These are phyloP conservation scores for Septoria petroselini DNA, from an alignment of 2,329 filamentous ascomycete species.

Conservation along the genomic window DNA sequence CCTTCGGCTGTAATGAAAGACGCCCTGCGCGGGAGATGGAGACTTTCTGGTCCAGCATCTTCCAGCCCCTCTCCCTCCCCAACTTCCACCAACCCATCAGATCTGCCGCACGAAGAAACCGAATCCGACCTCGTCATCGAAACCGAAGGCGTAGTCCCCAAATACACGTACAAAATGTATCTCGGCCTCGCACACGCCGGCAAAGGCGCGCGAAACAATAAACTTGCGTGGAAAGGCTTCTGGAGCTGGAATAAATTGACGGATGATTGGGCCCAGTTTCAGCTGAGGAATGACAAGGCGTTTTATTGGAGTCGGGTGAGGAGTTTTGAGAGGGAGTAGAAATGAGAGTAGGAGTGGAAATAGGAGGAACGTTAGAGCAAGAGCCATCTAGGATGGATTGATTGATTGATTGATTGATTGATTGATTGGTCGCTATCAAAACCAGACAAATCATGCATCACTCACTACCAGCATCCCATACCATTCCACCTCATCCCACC, in stretches of 20 bases:
- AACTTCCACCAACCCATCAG: no score
- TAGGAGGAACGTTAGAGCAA: no score
- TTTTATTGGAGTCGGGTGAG: constrained; percentile 62
- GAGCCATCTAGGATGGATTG: constrained; percentile 18
- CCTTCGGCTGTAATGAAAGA: constrained; percentile 62
- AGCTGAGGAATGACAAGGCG: constrained; percentile 58
- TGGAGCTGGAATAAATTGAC: constrained; percentile 88
- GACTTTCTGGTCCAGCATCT: constrained; percentile 53
- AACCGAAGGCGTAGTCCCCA: constrained; percentile 73
- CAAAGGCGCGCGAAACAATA: constrained; percentile 69
- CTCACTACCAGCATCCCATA: no score
- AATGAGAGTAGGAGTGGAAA: no score
- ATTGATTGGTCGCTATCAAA: neutral
- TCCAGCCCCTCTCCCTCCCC: constrained; percentile 20
- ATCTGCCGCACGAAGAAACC: constrained; percentile 28
- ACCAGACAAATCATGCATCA: no score
- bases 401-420: neutral
- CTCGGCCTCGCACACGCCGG: constrained; percentile 65
- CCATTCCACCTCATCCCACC: no score
- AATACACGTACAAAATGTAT: constrained; percentile 84
- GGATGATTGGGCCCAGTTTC: constrained; percentile 86
- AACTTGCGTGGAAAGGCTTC: constrained; percentile 82
- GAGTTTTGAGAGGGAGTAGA: no score
- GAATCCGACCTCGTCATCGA: constrained; percentile 77
- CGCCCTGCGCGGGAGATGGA: constrained; percentile 65